These are phyloP conservation scores for Russula olivacea DNA, from an alignment of 768 basidiomycete genomes.

Conservation along the genomic window DNA sequence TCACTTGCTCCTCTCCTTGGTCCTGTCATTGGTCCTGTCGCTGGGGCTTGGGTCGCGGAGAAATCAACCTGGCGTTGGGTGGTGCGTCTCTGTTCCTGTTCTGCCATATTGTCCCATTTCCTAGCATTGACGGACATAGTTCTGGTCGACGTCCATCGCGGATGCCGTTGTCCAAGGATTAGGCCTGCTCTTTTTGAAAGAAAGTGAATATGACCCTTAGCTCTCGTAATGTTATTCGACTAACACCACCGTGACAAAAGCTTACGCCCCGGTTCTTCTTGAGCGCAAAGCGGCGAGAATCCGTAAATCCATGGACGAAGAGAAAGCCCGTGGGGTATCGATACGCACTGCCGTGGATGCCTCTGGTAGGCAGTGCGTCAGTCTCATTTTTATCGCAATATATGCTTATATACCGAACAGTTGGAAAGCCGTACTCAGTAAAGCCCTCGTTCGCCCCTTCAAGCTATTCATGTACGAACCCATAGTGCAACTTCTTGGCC, in stretches of 20 bases:
- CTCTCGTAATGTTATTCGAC: not conserved
- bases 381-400: not conserved
- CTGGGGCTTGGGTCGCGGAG: slow-evolving; percentile 61
- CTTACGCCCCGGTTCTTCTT: slow-evolving; percentile 34
- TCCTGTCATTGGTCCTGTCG: slow-evolving; percentile 58
- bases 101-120: too few relatives aligned
- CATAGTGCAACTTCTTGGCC: slow-evolving; percentile 59
- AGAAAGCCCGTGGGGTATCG: slow-evolving; percentile 36
- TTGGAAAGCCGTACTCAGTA: slow-evolving; percentile 46
- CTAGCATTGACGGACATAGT: slow-evolving; percentile 34
- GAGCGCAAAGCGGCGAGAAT: slow-evolving; percentile 49
- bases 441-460: slow-evolving; percentile 64
- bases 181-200: slow-evolving; percentile 53
- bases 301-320: slow-evolving; percentile 40
- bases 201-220: slow-evolving; percentile 42
- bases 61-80: slow-evolving; percentile 66
- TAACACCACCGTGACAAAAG: slow-evolving; percentile 14
- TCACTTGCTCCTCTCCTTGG: slow-evolving; percentile 41
- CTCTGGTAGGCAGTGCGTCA: slow-evolving; percentile 39
- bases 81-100: slow-evolving; percentile 33
- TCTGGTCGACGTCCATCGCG: slow-evolving; percentile 63
- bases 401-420: slow-evolving; percentile 30
- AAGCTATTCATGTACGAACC: slow-evolving; percentile 52
- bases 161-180: slow-evolving; percentile 48
- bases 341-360: slow-evolving; percentile 46